phyloP scores from a whole-genome alignment of 2,329 filamentous ascomycete genomes.

The Diaporthe helianthi region DNA sequence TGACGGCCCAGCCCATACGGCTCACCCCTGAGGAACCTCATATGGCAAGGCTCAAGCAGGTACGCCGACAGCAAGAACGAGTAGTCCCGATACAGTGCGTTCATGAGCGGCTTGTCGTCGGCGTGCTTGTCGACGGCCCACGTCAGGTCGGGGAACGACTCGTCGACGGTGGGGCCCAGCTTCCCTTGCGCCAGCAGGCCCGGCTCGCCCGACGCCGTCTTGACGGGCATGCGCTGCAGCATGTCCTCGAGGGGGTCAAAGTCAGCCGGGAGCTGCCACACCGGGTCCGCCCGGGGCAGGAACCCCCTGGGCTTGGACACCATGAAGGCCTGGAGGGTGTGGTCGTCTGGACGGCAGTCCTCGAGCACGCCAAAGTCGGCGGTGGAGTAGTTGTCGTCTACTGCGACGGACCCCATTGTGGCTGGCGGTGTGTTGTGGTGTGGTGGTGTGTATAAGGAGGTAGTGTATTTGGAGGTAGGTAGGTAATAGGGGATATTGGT shows the following conservation, averaged over 20 bases:
- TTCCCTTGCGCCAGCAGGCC: conserved; percentile 78
- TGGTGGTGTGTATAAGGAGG: neutral
- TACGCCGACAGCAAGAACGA: conserved; percentile 90
- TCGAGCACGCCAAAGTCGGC: conserved; percentile 65
- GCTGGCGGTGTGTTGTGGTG: conserved; percentile 33
- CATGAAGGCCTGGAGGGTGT: conserved; percentile 76
- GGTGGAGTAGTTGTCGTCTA: conserved; percentile 37
- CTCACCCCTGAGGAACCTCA: conserved; percentile 73
- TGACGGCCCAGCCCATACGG: conserved; percentile 81
- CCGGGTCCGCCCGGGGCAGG: conserved; percentile 70
- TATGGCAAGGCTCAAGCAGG: conserved; percentile 88
- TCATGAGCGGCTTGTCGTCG: conserved; percentile 78
- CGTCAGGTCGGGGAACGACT: conserved; percentile 80
- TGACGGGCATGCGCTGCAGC: conserved; percentile 79
- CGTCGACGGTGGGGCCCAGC: conserved; percentile 77
- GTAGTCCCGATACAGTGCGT: conserved; percentile 90
- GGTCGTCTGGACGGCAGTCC: conserved; percentile 68
- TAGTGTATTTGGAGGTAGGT: neutral
- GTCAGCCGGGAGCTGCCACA: conserved; percentile 70
- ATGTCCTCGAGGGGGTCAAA: conserved; percentile 78
- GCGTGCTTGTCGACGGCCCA: conserved; percentile 74
- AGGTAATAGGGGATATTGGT: conserved; percentile 26
- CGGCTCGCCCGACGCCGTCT: conserved; percentile 73
- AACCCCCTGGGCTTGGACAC: conserved; percentile 79
- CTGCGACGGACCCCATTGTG: conserved; percentile 51